A percentile compares a stretch with the other conserved stretches of the same genome.
These are phyloP conservation scores for Allantophomopsis cytisporea DNA, from an alignment of 2,329 filamentous ascomycete genomes.

Conservation along the genomic window DNA sequence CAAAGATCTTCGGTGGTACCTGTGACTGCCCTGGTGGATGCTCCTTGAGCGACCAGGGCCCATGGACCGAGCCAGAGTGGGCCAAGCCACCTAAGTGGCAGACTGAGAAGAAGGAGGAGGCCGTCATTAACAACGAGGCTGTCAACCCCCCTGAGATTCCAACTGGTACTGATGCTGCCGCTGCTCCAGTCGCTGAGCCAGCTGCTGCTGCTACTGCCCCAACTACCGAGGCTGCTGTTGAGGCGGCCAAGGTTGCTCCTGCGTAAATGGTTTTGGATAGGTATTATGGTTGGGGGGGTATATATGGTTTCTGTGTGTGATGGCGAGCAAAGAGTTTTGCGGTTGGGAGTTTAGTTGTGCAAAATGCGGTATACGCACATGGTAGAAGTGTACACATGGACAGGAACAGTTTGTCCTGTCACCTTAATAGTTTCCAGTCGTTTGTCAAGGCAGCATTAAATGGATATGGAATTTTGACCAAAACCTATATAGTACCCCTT, in stretches of 20 bases:
- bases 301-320: no score
- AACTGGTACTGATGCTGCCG: slow-evolving; percentile 6
- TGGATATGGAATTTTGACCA: no score
- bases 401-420: no score
- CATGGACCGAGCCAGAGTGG: slow-evolving; percentile 68
- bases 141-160: slow-evolving; percentile 10
- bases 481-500: no score
- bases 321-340: no score
- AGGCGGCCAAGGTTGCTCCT: slow-evolving; percentile 11
- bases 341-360: no score
- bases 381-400: no score
- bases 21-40: slow-evolving; percentile 80
- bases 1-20: slow-evolving; percentile 68
- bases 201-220: slow-evolving; percentile 6
- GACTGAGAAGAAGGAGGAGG: slow-evolving; percentile 17
- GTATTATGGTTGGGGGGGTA: no score
- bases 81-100: slow-evolving; percentile 49
- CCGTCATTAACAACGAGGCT: slow-evolving; percentile 21
- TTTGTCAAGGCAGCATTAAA: no score
- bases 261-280: slow-evolving; percentile 1
- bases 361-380: no score
- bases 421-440: no score
- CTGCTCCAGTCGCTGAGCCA: slow-evolving; percentile 4
- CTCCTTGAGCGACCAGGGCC: slow-evolving; percentile 74
- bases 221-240: slow-evolving; percentile 3